Evolutionary conservation across 208 protist genomes (phyloP).

Genomic region (Trypanosoma scelopori): DNA sequence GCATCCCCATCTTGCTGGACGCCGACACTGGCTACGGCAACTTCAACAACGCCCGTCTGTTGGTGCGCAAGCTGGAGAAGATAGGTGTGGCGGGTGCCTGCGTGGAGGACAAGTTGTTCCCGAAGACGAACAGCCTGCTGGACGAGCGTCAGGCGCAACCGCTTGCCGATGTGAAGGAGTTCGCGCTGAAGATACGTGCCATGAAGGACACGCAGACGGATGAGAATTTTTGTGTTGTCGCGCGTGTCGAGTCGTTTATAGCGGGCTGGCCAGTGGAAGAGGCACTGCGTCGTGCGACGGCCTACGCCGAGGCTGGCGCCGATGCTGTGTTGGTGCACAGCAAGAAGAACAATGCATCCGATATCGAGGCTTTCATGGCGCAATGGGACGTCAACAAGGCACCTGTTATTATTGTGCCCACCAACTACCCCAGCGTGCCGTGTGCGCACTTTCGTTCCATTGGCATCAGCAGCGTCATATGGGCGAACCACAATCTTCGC

Average conservation of each 20-base stretch:
- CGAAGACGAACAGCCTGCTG: conserved; percentile 80
- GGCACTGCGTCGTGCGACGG: conserved; percentile 59
- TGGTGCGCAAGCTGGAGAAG: conserved; percentile 71
- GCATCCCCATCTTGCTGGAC: conserved; percentile 74
- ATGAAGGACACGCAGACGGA: conserved; percentile 74
- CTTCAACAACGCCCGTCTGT: conserved; percentile 71
- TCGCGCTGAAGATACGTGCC: conserved; percentile 65
- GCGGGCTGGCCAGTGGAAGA: conserved; percentile 80
- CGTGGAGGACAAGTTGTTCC: conserved; percentile 84
- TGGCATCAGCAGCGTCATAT: conserved; percentile 66
- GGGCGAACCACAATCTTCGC: conserved; percentile 77
- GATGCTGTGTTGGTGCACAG: conserved; percentile 79
- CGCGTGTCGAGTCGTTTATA: conserved; percentile 82
- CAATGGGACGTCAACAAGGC: conserved; percentile 43
- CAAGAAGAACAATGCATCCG: conserved; percentile 56
- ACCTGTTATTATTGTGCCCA: conserved; percentile 83
- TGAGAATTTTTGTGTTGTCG: conserved; percentile 71
- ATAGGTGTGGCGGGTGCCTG: conserved; percentile 71
- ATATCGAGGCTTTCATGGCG: conserved; percentile 73
- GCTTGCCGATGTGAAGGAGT: conserved; percentile 75
- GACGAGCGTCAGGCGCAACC: conserved; percentile 43
- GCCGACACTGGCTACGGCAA: conserved; percentile 85
- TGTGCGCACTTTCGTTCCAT: conserved; percentile 49
- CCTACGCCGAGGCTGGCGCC: conserved; percentile 66
- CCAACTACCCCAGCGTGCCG: conserved; percentile 68